Evolutionary conservation across 495 filamentous ascomycete species (phyloP).

Genomic region (Penicillium odoratum): DNA sequence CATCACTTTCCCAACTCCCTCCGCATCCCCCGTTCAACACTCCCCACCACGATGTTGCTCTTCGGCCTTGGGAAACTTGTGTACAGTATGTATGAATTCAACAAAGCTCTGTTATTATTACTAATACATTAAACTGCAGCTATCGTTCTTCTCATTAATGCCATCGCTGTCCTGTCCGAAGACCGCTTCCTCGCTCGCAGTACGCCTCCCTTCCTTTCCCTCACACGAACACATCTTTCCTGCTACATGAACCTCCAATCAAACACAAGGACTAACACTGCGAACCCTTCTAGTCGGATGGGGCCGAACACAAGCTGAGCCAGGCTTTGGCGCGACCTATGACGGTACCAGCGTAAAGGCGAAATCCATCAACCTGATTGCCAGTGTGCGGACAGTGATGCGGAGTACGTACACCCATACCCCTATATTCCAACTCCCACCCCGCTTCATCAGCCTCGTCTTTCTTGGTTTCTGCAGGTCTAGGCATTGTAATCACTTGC

Average conservation of each 20-base stretch:
- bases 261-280: neutral
- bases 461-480: too few species aligned
- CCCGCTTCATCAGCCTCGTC: neutral
- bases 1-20: slow-evolving; percentile 17
- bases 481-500: neutral
- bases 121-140: slow-evolving; percentile 49
- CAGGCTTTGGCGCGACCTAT: slow-evolving; percentile 68
- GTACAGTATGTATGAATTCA: slow-evolving; percentile 53
- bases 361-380: slow-evolving; percentile 84
- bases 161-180: slow-evolving; percentile 93
- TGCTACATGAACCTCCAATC: neutral
- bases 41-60: slow-evolving; percentile 56
- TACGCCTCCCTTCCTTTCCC: slow-evolving; percentile 45
- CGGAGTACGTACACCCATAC: slow-evolving; percentile 65
- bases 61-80: slow-evolving; percentile 71
- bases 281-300: slow-evolving; percentile 66
- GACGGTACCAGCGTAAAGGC: slow-evolving; percentile 81
- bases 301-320: slow-evolving; percentile 64
- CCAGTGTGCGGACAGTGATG: slow-evolving; percentile 89
- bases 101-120: neutral
- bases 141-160: slow-evolving; percentile 84
- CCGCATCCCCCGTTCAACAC: slow-evolving; percentile 11
- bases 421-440: neutral
- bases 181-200: slow-evolving; percentile 95
- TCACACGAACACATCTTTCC: neutral